Conservation (phyloP, 768 basidiomycete genomes). For the Lenzites betulinus region DNA sequence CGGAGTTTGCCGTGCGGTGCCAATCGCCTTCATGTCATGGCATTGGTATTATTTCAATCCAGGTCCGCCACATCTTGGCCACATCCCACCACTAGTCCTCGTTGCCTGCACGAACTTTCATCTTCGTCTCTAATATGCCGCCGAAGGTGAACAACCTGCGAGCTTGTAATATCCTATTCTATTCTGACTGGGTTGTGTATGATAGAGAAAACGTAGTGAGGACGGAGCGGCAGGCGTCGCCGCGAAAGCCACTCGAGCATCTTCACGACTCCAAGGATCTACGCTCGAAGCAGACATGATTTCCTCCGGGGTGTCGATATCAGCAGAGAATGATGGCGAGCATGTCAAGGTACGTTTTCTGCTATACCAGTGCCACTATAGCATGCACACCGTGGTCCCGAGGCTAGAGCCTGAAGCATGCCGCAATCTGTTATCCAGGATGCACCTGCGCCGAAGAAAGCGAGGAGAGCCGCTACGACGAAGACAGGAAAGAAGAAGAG, state of each 20-base stretch:
- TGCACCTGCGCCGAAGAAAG: constrained; percentile 24
- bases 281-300: neutral
- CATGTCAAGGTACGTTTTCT: constrained; percentile 4
- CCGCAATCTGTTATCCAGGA: constrained; percentile 3
- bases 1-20: constrained; percentile 11
- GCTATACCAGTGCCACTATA: too few species aligned
- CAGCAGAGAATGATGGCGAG: neutral
- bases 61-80: neutral
- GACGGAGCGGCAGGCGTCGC: constrained; percentile 13
- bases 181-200: neutral
- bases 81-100: neutral
- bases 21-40: neutral
- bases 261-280: constrained; percentile 21
- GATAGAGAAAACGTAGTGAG: constrained; percentile 59
- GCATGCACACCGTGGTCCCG: too few species aligned
- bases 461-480: constrained; percentile 12
- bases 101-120: neutral
- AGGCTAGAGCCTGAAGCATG: too few species aligned
- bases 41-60: neutral
- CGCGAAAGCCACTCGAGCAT: constrained; percentile 25
- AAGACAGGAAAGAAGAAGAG: constrained; percentile 13
- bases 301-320: neutral
- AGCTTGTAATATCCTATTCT: neutral
- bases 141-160: constrained; percentile 25
- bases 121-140: constrained; percentile 18